These are phyloP conservation scores for Sophora flavescens DNA, from an alignment of 306 rosid species.

Conservation along the genomic window DNA sequence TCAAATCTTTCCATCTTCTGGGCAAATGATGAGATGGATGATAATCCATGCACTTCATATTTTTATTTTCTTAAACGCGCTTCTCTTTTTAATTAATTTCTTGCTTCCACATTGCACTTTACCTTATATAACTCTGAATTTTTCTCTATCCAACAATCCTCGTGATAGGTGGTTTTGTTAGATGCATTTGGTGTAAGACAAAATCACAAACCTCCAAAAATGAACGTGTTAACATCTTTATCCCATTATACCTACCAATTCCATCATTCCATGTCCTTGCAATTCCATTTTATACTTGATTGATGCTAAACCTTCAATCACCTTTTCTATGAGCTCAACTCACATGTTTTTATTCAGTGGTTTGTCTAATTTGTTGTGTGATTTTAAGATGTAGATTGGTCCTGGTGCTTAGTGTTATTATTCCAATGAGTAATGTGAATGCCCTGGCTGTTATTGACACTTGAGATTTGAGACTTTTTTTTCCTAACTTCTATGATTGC, in stretches of 20 bases:
- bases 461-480: background rate
- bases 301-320: background rate
- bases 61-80: background rate
- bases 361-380: constrained; percentile 20
- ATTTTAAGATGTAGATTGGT: constrained; percentile 25
- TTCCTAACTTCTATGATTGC: constrained; percentile 5
- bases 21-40: constrained; percentile 19
- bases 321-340: constrained; percentile 4
- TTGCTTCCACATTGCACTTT: constrained; percentile 5
- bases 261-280: background rate
- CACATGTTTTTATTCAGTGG: constrained; percentile 18
- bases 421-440: constrained; percentile 8
- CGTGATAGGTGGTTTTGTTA: background rate
- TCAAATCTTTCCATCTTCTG: constrained; percentile 30
- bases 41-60: background rate
- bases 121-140: background rate
- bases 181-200: constrained; percentile 10
- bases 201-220: background rate
- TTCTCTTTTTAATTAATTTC: background rate
- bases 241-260: background rate
- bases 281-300: constrained; percentile 35
- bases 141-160: constrained; percentile 1
- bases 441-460: background rate
- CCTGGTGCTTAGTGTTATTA: constrained; percentile 5
- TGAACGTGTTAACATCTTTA: constrained; percentile 13